phyloP scores from a whole-genome alignment of 225 moss, liverwort and hornwort species.

The Polytrichum commune region DNA sequence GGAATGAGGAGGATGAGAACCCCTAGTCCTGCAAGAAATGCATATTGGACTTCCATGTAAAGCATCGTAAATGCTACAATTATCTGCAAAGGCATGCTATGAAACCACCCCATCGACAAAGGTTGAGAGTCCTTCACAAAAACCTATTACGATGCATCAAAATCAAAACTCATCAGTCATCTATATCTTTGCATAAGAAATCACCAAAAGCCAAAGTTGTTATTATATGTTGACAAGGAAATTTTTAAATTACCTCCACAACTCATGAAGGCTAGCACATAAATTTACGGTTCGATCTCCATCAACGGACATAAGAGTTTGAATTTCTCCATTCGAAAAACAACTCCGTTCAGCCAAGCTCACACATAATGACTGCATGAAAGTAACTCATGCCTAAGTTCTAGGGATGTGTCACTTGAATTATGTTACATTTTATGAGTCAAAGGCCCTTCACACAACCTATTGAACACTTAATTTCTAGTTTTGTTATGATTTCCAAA shows the following conservation, averaged over 20 bases:
- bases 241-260: slow-evolving; percentile 45
- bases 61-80: slow-evolving; percentile 54
- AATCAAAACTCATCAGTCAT: no score
- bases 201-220: neutral
- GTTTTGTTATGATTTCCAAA: no score
- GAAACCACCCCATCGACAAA: slow-evolving; percentile 8
- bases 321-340: slow-evolving; percentile 59
- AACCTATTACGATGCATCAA: no score
- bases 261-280: slow-evolving; percentile 57
- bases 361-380: slow-evolving; percentile 43
- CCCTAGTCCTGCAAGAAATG: slow-evolving; percentile 55
- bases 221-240: neutral
- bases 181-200: no score
- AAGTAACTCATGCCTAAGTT: no score
- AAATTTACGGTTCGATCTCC: slow-evolving; percentile 50
- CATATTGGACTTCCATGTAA: slow-evolving; percentile 61
- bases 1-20: slow-evolving; percentile 57
- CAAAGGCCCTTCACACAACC: no score
- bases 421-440: no score
- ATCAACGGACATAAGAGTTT: slow-evolving; percentile 69
- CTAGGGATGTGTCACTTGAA: no score
- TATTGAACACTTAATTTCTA: no score
- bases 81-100: slow-evolving; percentile 64
- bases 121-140: no score
- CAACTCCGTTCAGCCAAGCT: slow-evolving; percentile 49